Conservation (phyloP, 2,329 filamentous ascomycete genomes). For the Trichophyton rubrum region DNA sequence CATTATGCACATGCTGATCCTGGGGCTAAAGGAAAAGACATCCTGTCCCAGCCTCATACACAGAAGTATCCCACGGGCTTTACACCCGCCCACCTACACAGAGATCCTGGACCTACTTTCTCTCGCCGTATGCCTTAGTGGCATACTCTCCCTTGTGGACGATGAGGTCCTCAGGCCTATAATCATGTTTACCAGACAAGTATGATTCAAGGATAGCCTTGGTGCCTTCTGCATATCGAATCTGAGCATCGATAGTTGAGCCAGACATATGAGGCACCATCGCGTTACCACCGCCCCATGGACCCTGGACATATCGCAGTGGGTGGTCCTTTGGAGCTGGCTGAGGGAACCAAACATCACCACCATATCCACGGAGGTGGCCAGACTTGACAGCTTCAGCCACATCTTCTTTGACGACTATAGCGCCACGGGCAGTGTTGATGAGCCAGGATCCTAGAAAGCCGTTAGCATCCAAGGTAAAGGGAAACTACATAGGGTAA, state of each 20-base stretch:
- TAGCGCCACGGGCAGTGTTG: conserved; percentile 97
- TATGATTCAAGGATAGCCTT: conserved; percentile 89
- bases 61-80: not conserved
- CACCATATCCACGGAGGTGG: conserved; percentile 47
- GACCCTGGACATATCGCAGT: conserved; percentile 84
- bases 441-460: conserved; percentile 73
- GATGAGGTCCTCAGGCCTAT: conserved; percentile 81
- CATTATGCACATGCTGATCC: not conserved
- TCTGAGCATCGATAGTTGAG: conserved; percentile 95
- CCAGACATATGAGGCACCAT: conserved; percentile 99
- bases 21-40: not conserved
- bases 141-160: conserved; percentile 83
- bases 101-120: conserved; percentile 23
- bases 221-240: conserved; percentile 73
- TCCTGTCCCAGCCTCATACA: not conserved
- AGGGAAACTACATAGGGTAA: not conserved
- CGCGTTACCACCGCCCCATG: conserved; percentile 92
- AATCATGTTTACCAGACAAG: conserved; percentile 76
- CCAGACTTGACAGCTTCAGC: conserved; percentile 83
- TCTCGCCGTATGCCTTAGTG: conserved; percentile 83
- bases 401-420: conserved; percentile 98
- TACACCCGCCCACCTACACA: too few relatives aligned
- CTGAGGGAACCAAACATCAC: conserved; percentile 78
- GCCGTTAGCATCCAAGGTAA: conserved; percentile 7
- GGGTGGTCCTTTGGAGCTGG: conserved; percentile 87